These are phyloP conservation scores for Aotearoamyces nothofagi DNA, from an alignment of 2,329 filamentous ascomycete species.

Conservation along the genomic window DNA sequence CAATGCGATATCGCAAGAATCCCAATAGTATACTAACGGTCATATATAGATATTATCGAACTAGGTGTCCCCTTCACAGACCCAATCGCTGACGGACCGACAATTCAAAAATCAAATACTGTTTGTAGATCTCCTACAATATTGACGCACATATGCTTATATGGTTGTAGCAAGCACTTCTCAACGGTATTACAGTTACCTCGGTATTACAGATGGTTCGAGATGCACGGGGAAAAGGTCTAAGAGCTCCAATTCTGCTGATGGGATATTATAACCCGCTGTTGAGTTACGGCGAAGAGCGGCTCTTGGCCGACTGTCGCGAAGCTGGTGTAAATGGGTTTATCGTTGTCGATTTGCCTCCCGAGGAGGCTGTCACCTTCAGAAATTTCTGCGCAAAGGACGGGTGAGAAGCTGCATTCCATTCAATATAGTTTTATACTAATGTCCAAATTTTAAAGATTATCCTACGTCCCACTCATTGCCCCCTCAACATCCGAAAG, in stretches of 20 bases:
- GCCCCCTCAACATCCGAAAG: conserved; percentile 83
- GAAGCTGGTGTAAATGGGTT: conserved; percentile 85
- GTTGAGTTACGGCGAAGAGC: conserved; percentile 85
- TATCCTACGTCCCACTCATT: conserved; percentile 95
- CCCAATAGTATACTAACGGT: background rate
- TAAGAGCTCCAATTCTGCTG: conserved; percentile 71
- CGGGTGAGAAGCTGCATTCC: conserved; percentile 35
- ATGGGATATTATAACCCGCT: conserved; percentile 99
- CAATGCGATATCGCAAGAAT: no score
- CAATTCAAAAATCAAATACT: conserved; percentile 91
- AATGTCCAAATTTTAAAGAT: conserved; percentile 25
- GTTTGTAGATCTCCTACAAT: conserved; percentile 24
- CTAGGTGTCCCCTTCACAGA: conserved; percentile 95
- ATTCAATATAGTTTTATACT: background rate
- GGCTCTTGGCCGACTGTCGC: conserved; percentile 69
- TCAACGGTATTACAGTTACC: conserved; percentile 75
- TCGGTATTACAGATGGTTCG: conserved; percentile 72
- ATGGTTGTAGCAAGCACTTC: conserved; percentile 45
- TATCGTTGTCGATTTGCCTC: conserved; percentile 89
- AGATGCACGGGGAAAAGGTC: conserved; percentile 59
- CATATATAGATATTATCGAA: conserved; percentile 62
- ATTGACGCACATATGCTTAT: conserved; percentile 6
- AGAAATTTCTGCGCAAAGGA: conserved; percentile 67
- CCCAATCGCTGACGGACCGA: conserved; percentile 93
- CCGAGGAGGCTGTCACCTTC: conserved; percentile 90